phyloP scores from a whole-genome alignment of 2,329 filamentous ascomycete species.

The Hypoxylon sp. region DNA sequence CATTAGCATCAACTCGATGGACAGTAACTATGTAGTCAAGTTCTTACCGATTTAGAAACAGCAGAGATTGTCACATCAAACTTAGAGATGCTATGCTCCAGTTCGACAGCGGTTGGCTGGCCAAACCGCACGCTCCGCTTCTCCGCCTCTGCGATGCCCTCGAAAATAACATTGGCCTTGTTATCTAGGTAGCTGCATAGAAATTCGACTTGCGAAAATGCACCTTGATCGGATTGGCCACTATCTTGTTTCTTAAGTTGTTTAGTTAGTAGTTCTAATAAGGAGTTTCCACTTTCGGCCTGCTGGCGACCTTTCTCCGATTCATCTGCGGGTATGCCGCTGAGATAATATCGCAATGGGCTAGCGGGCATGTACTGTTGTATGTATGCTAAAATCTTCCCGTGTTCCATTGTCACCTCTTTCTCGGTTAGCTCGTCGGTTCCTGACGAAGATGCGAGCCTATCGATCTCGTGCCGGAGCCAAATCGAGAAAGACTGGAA shows the following conservation, averaged over 20 bases:
- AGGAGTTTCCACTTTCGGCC: slow-evolving; percentile 60
- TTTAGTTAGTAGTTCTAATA: slow-evolving; percentile 65
- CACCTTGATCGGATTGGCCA: slow-evolving; percentile 63
- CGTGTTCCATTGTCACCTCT: slow-evolving; percentile 81
- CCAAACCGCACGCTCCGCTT: slow-evolving; percentile 78
- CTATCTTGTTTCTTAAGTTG: slow-evolving; percentile 64
- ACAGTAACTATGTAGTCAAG: neutral
- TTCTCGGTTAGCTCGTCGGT: slow-evolving; percentile 82
- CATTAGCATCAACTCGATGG: slow-evolving; percentile 31
- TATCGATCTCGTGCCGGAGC: slow-evolving; percentile 87
- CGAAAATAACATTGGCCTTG: slow-evolving; percentile 74
- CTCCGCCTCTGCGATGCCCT: slow-evolving; percentile 78
- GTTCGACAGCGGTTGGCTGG: slow-evolving; percentile 63
- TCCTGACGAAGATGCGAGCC: slow-evolving; percentile 75
- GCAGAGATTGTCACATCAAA: slow-evolving; percentile 72
- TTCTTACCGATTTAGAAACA: slow-evolving; percentile 54
- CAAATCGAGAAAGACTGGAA: slow-evolving; percentile 86
- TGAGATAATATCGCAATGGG: slow-evolving; percentile 74
- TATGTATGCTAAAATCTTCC: slow-evolving; percentile 83
- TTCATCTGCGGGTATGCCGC: slow-evolving; percentile 64
- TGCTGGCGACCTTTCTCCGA: slow-evolving; percentile 63
- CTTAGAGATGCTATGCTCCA: slow-evolving; percentile 62
- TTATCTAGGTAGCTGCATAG: slow-evolving; percentile 71
- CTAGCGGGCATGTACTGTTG: slow-evolving; percentile 77
- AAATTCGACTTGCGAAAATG: slow-evolving; percentile 74